Percentiles rank a stretch among this genome's conserved stretches.
These are phyloP conservation scores for Orbilia quercus DNA, from an alignment of 2,329 filamentous ascomycete genomes.

Conservation along the genomic window DNA sequence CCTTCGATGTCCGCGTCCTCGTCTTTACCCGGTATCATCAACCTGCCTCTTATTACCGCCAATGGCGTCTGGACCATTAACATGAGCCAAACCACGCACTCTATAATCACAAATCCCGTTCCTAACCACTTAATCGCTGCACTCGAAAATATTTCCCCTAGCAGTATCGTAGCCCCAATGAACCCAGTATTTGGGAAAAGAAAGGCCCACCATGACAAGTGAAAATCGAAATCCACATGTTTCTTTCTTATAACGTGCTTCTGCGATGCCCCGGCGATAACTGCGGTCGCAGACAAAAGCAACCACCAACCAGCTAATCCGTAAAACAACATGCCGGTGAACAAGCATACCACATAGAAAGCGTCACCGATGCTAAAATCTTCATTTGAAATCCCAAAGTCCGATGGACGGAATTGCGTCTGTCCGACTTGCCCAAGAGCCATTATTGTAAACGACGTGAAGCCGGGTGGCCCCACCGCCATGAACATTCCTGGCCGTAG, in stretches of 20 bases:
- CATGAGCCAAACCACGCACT: slow-evolving; percentile 70
- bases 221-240: slow-evolving; percentile 61
- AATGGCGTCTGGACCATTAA: slow-evolving; percentile 67
- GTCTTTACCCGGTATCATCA: slow-evolving; percentile 72
- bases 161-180: slow-evolving; percentile 70
- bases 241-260: slow-evolving; percentile 44
- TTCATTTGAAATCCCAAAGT: slow-evolving; percentile 19
- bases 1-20: slow-evolving; percentile 65
- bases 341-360: slow-evolving; percentile 36
- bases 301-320: slow-evolving; percentile 52
- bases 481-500: slow-evolving; percentile 53
- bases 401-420: slow-evolving; percentile 34
- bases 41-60: slow-evolving; percentile 67
- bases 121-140: slow-evolving; percentile 68
- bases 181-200: slow-evolving; percentile 75
- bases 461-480: slow-evolving; percentile 46
- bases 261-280: slow-evolving; percentile 36
- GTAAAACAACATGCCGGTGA: slow-evolving; percentile 46
- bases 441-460: slow-evolving; percentile 47
- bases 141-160: slow-evolving; percentile 69
- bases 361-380: slow-evolving; percentile 40
- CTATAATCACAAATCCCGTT: slow-evolving; percentile 69
- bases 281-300: slow-evolving; percentile 35
- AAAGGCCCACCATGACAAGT: slow-evolving; percentile 72
- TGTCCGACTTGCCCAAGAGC: slow-evolving; percentile 30